Conservation (phyloP, 495 filamentous ascomycete species). For the Lasiosphaeria ovina region DNA sequence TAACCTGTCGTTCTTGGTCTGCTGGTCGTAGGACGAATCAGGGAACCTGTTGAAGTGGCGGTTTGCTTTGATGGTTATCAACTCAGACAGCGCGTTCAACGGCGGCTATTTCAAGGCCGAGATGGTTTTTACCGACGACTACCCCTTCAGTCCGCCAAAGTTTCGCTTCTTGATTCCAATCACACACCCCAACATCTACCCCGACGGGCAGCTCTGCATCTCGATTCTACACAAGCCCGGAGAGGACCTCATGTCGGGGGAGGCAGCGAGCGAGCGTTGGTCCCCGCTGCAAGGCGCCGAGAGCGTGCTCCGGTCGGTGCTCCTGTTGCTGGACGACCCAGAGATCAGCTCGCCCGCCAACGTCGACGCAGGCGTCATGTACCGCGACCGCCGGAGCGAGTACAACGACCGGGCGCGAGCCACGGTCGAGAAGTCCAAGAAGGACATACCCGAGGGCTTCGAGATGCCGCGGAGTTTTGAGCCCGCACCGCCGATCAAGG, state of each 20-base stretch:
- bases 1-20: slow-evolving; percentile 9
- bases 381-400: slow-evolving; percentile 63
- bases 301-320: slow-evolving; percentile 86
- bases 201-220: slow-evolving; percentile 88
- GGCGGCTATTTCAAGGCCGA: slow-evolving; percentile 88
- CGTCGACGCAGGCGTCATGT: slow-evolving; percentile 85
- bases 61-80: slow-evolving; percentile 86
- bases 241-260: slow-evolving; percentile 88
- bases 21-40: slow-evolving; percentile 56
- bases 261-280: slow-evolving; percentile 86
- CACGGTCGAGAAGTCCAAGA: slow-evolving; percentile 69
- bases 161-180: slow-evolving; percentile 79
- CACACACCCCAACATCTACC: slow-evolving; percentile 92
- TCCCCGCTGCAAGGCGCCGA: slow-evolving; percentile 89
- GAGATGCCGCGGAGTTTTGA: slow-evolving; percentile 74
- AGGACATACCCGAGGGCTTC: slow-evolving; percentile 77
- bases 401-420: slow-evolving; percentile 69
- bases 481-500: slow-evolving; percentile 60
- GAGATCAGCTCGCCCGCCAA: slow-evolving; percentile 93
- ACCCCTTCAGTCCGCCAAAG: slow-evolving; percentile 88
- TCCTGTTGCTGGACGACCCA: slow-evolving; percentile 91
- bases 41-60: slow-evolving; percentile 83
- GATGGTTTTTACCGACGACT: slow-evolving; percentile 85
- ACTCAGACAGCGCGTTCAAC: slow-evolving; percentile 85
- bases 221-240: slow-evolving; percentile 93